Evolutionary conservation across 208 protist species (phyloP).

Genomic region (Acanthamoeba quina): DNA sequence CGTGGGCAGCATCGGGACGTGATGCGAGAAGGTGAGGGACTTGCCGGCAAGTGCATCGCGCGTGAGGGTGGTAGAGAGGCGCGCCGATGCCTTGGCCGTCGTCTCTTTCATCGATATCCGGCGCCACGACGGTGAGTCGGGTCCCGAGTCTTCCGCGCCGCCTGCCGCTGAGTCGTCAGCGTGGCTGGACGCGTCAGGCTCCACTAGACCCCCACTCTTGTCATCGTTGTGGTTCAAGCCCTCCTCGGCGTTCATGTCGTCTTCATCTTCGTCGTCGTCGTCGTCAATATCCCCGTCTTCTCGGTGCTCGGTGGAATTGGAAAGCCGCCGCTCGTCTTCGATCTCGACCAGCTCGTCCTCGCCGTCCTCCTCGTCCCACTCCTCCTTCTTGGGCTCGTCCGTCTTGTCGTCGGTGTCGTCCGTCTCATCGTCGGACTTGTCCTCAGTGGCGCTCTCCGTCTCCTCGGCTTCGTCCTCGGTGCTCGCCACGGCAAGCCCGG

Average conservation of each 20-base stretch:
- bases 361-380: conserved; percentile 1
- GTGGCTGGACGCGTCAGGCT: not conserved
- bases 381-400: not conserved
- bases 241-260: not conserved
- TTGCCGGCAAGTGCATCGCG: not conserved
- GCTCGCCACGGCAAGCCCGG: not conserved
- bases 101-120: not conserved
- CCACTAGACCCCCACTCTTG: not conserved
- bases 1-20: not conserved
- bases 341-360: conserved; percentile 1
- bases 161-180: not conserved
- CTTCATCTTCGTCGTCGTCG: not conserved
- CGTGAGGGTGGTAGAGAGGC: not conserved
- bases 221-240: not conserved
- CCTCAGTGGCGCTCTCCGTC: not conserved
- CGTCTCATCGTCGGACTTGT: not conserved
- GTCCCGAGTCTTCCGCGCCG: not conserved
- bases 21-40: not conserved
- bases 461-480: not conserved
- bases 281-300: not conserved
- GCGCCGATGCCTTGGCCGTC: not conserved
- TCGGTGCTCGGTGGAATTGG: not conserved
- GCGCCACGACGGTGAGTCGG: not conserved
- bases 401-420: not conserved
- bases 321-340: not conserved